Evolutionary conservation across 2,329 filamentous ascomycete species (phyloP).

Genomic region (Chaetomium sp.): DNA sequence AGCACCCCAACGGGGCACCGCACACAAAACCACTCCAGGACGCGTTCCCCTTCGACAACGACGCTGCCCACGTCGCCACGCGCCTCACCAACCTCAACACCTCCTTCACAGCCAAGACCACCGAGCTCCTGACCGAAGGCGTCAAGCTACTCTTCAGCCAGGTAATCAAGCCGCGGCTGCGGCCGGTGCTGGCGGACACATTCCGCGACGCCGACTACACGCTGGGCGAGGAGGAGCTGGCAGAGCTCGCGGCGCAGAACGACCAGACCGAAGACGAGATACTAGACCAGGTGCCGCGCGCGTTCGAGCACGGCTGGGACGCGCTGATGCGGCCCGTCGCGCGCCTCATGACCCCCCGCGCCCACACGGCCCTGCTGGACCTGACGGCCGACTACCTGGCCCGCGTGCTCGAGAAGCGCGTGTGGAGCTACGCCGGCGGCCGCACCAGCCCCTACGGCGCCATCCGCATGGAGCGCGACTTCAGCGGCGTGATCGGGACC

Average conservation of each 20-base stretch:
- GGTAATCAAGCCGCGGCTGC: slow-evolving; percentile 81
- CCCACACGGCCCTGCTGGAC: slow-evolving; percentile 75
- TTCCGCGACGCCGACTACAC: slow-evolving; percentile 92
- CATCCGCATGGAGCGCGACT: slow-evolving; percentile 80
- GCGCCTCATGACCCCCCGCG: slow-evolving; percentile 76
- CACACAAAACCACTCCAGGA: slow-evolving; percentile 55
- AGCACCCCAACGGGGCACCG: slow-evolving; percentile 39
- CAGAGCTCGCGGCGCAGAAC: slow-evolving; percentile 56
- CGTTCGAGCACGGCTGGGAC: slow-evolving; percentile 86
- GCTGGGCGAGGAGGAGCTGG: slow-evolving; percentile 63
- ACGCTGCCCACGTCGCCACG: slow-evolving; percentile 68
- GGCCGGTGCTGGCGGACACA: slow-evolving; percentile 81
- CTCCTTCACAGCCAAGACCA: slow-evolving; percentile 75
- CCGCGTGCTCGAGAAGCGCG: slow-evolving; percentile 80
- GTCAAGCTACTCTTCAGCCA: slow-evolving; percentile 84
- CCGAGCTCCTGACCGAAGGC: slow-evolving; percentile 80
- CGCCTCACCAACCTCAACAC: slow-evolving; percentile 69
- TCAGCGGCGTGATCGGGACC: slow-evolving; percentile 71
- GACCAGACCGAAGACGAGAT: slow-evolving; percentile 56
- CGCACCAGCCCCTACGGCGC: slow-evolving; percentile 80
- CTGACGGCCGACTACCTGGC: slow-evolving; percentile 74
- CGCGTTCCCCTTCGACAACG: slow-evolving; percentile 78
- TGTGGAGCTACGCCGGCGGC: slow-evolving; percentile 73
- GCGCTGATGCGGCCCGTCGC: slow-evolving; percentile 81
- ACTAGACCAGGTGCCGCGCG: slow-evolving; percentile 70